phyloP scores from a whole-genome alignment of 768 basidiomycete genomes.

The Megacollybia marginata region DNA sequence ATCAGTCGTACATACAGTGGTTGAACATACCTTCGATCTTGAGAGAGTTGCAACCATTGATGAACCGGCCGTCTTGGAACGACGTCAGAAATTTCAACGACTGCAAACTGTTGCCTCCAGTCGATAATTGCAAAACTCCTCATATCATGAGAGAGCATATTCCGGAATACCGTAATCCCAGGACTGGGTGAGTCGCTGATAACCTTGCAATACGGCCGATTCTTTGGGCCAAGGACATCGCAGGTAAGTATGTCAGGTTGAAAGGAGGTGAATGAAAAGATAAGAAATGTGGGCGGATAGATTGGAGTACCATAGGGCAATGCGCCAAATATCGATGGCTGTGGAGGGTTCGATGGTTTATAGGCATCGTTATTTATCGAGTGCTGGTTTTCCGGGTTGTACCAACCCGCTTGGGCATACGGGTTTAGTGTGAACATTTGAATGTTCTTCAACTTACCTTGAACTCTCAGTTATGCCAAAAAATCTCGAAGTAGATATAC shows the following conservation, averaged over 20 bases:
- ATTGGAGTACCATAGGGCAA: conserved; percentile 26
- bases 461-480: no score
- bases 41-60: conserved; percentile 30
- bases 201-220: conserved; percentile 4
- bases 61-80: conserved; percentile 21
- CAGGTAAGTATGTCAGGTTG: conserved; percentile 26
- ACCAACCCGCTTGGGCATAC: no score
- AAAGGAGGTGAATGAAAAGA: conserved; percentile 28
- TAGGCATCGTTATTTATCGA: no score
- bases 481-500: no score
- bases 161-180: conserved; percentile 22
- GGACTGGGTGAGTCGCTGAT: conserved; percentile 21
- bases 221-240: conserved; percentile 9
- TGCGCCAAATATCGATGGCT: conserved; percentile 38
- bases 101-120: conserved; percentile 21
- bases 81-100: conserved; percentile 25
- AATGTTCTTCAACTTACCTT: no score
- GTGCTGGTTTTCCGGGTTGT: no score
- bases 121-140: conserved; percentile 27
- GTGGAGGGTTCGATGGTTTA: no score
- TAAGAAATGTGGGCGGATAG: conserved; percentile 13
- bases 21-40: conserved; percentile 27
- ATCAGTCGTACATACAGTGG: not conserved
- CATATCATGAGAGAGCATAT: conserved; percentile 24
- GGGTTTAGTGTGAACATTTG: no score